phyloP scores from a whole-genome alignment of 768 basidiomycete genomes.

The Mycena chlorophos region DNA sequence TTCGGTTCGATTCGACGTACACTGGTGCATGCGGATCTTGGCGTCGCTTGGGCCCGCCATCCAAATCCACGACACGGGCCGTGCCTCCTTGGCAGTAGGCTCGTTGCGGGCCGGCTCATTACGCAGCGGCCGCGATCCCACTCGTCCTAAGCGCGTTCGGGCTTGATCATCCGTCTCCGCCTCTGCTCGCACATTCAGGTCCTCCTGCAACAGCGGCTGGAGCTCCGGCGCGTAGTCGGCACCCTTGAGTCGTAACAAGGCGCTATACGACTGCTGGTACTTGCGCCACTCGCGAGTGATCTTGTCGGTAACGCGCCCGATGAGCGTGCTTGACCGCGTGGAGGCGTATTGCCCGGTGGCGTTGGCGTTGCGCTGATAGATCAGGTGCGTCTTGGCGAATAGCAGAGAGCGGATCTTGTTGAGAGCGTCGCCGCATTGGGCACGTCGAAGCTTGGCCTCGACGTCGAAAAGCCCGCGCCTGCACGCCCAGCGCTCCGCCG shows the following conservation, averaged over 20 bases:
- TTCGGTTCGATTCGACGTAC: too few species aligned
- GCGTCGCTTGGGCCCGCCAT: too few species aligned
- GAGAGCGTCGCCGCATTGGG: slow-evolving; percentile 2
- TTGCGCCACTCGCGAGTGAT: background rate
- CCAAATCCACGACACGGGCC: slow-evolving; percentile 18
- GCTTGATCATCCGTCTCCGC: background rate
- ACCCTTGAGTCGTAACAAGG: slow-evolving; percentile 1
- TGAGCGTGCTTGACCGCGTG: background rate
- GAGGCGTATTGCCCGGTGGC: background rate
- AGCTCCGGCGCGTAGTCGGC: background rate
- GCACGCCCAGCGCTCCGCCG: background rate
- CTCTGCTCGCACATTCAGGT: slow-evolving; percentile 1
- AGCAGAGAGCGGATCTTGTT: background rate
- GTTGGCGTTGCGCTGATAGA: background rate
- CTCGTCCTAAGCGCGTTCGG: background rate
- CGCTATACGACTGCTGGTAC: background rate
- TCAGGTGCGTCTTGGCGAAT: slow-evolving; percentile 8
- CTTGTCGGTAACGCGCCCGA: background rate
- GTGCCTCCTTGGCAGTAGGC: background rate
- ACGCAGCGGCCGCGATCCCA: background rate
- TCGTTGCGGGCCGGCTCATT: too few species aligned
- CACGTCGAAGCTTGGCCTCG: slow-evolving; percentile 12
- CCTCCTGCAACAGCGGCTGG: background rate
- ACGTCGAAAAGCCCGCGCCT: background rate
- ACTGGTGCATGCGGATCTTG: too few species aligned